phyloP scores from a whole-genome alignment of 768 basidiomycete genomes.

The Myochromella boudieri region DNA sequence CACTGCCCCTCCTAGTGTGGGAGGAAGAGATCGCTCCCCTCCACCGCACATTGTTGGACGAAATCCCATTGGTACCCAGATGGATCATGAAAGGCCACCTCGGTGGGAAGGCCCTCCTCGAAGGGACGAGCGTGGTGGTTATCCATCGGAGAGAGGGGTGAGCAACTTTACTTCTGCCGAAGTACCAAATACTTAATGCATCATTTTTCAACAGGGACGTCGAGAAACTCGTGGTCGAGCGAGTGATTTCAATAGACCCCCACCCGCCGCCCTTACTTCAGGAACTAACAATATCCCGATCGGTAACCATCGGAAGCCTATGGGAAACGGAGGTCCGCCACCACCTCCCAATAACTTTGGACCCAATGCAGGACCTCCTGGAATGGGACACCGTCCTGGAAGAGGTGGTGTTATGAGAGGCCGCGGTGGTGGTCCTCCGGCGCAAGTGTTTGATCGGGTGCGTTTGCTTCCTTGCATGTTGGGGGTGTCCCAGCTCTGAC shows the following conservation, averaged over 20 bases:
- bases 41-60: slow-evolving; percentile 16
- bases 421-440: slow-evolving; percentile 21
- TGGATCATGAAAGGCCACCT: neutral
- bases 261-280: slow-evolving; percentile 21
- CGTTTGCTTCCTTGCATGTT: neutral
- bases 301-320: slow-evolving; percentile 24
- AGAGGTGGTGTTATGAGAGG: slow-evolving; percentile 12
- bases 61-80: too few relatives aligned
- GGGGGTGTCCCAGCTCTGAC: too few relatives aligned
- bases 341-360: slow-evolving; percentile 4
- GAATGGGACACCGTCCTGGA: slow-evolving; percentile 1
- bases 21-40: slow-evolving; percentile 18
- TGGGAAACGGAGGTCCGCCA: slow-evolving; percentile 10
- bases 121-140: slow-evolving; percentile 12
- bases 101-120: slow-evolving; percentile 4
- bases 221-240: slow-evolving; percentile 24
- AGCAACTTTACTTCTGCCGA: neutral
- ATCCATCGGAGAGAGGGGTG: slow-evolving; percentile 12
- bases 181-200: neutral
- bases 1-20: neutral
- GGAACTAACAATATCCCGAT: slow-evolving; percentile 41
- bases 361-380: slow-evolving; percentile 4
- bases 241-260: slow-evolving; percentile 20
- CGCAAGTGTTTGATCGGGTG: slow-evolving; percentile 28
- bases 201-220: slow-evolving; percentile 17